These are phyloP conservation scores for Coffea canephora DNA, from an alignment of 257 asterid species.

Conservation along the genomic window DNA sequence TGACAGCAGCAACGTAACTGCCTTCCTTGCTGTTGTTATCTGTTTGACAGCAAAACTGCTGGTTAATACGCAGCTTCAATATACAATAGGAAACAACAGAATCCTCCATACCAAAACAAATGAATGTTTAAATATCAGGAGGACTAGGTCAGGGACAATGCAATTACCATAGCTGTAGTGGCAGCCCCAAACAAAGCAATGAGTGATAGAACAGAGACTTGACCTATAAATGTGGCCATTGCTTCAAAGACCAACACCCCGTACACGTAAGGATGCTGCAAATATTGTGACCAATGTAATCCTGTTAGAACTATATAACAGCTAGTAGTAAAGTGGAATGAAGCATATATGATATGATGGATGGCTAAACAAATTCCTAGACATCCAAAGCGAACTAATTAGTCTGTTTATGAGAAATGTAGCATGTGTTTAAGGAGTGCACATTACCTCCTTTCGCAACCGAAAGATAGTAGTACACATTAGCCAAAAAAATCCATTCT, in stretches of 20 bases:
- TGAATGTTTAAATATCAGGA: background rate
- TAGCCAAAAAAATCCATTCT: background rate
- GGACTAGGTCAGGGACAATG: background rate
- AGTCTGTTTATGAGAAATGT: background rate
- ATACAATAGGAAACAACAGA: background rate
- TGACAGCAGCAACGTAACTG: slow-evolving; percentile 75
- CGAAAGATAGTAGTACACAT: background rate
- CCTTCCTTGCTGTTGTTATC: slow-evolving; percentile 90
- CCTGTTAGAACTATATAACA: background rate
- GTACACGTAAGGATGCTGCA: slow-evolving; percentile 85
- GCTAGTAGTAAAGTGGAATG: background rate
- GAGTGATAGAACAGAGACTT: slow-evolving; percentile 81
- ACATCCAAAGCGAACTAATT: background rate
- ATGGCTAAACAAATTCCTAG: background rate
- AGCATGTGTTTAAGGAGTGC: background rate
- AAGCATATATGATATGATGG: background rate
- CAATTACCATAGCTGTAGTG: slow-evolving; percentile 77
- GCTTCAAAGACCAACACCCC: slow-evolving; percentile 80
- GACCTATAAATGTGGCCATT: slow-evolving; percentile 85
- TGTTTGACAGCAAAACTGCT: slow-evolving; percentile 21
- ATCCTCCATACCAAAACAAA: background rate
- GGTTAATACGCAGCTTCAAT: background rate
- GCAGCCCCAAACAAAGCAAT: slow-evolving; percentile 90
- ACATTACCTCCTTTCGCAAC: no score
- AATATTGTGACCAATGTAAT: background rate